A percentile compares a stretch with the other conserved stretches of the same genome.
These are phyloP conservation scores for Backusella macrospora DNA, from an alignment of 192 early-diverging fungal genomes.

Conservation along the genomic window DNA sequence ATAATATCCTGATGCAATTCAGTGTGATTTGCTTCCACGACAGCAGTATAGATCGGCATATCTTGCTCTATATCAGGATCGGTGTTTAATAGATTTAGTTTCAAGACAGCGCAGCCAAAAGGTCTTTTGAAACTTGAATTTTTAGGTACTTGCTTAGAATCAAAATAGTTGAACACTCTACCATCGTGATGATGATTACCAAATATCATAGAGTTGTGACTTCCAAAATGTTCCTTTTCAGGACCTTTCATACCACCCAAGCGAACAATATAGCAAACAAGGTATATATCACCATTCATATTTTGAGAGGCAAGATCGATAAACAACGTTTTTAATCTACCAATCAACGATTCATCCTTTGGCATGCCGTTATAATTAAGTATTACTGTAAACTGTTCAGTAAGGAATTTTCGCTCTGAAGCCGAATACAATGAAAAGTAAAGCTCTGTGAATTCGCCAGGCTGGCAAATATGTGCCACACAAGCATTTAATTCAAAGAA, in stretches of 20 bases:
- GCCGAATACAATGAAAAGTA: conserved; percentile 61
- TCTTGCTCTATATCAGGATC: conserved; percentile 38
- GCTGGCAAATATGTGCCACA: conserved; percentile 58
- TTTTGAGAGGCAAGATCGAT: conserved; percentile 58
- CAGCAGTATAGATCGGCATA: conserved; percentile 57
- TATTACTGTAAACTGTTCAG: conserved; percentile 62
- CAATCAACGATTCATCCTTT: conserved; percentile 43
- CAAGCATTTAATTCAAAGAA: conserved; percentile 61
- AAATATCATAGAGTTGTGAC: conserved; percentile 33
- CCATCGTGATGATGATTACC: conserved; percentile 1
- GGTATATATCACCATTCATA: conserved; percentile 50
- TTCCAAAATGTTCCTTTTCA: conserved; percentile 40
- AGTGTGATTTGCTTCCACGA: conserved; percentile 51
- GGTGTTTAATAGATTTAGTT: conserved; percentile 37
- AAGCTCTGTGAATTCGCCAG: conserved; percentile 64
- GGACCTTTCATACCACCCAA: conserved; percentile 63
- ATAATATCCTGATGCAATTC: conserved; percentile 62
- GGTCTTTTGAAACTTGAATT: conserved; percentile 49
- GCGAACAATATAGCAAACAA: conserved; percentile 65
- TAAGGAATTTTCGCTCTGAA: conserved; percentile 47
- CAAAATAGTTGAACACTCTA: conserved; percentile 19
- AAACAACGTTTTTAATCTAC: conserved; percentile 60
- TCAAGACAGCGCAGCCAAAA: conserved; percentile 64
- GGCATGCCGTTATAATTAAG: conserved; percentile 61
- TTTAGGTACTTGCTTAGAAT: background rate